Percentiles rank a stretch among this genome's conserved stretches.
Conservation (phyloP, 345 rosid genomes). For the Boechera stricta region DNA sequence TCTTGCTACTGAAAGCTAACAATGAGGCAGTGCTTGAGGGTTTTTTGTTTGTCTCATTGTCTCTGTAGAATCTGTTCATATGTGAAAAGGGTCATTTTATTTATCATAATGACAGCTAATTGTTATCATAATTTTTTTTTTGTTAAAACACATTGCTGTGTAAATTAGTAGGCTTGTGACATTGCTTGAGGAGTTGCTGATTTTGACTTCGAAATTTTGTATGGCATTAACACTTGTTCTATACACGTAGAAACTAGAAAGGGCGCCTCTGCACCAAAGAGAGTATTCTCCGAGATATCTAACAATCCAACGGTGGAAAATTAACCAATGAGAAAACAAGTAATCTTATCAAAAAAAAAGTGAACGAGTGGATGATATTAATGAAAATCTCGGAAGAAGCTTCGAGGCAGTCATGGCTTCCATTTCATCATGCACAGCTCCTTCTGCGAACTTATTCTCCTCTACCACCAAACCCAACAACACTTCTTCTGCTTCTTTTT, state of each 20-base stretch:
- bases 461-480: conserved; percentile 44
- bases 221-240: not conserved
- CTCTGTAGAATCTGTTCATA: conserved; percentile 24
- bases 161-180: conserved; percentile 26
- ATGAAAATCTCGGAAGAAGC: conserved; percentile 7
- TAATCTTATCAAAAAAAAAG: conserved; percentile 23
- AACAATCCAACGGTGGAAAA: conserved; percentile 45
- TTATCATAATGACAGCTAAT: conserved; percentile 5
- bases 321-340: conserved; percentile 35
- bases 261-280: not conserved
- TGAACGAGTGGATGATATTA: conserved; percentile 36
- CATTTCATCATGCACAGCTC: conserved; percentile 48
- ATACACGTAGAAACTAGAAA: no score
- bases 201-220: not conserved
- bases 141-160: not conserved
- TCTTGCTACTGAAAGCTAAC: not conserved
- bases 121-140: not conserved
- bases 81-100: not conserved
- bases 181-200: not conserved
- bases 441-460: conserved; percentile 39
- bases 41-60: conserved; percentile 5
- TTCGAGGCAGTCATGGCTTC: conserved; percentile 52
- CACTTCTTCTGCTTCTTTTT: conserved; percentile 29
- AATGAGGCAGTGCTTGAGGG: not conserved
- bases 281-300: conserved; percentile 46